Evolutionary conservation across 768 basidiomycete genomes (phyloP), one percentile per base, ranked within the genome.

Genomic region (Lactifluus volemus): DNA sequence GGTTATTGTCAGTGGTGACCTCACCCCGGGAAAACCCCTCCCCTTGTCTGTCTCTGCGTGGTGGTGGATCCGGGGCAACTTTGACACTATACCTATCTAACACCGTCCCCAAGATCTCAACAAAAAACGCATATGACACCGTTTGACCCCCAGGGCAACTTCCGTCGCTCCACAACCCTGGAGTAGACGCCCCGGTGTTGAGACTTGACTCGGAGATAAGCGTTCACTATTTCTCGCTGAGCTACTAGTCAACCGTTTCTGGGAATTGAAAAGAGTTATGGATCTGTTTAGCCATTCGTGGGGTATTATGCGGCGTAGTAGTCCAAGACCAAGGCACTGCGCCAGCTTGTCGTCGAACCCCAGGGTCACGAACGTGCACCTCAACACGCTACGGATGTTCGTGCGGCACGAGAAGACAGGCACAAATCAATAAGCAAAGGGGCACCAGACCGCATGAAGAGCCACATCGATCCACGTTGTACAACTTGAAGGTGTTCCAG

Each of bases 281-380:
- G 74, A 78, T 64, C 66, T 84, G 2, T 62, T 74, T 4, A 82
- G 84, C 0, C 81, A 83, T 59, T 81, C 79, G 8, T 83, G 81
- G 82, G 83, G 82, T 70, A 0, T 64, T 72, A 14, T 75, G 79
- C 59, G 77, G 76, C 61, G 76, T 59, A 5, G 69, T 75, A 42
- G 32, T 19, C 25, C 12, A 70, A 71, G 12, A 75, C 73, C 15
- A 79, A 78, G 30, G 79, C 79, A 0, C 60, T 82, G 42, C 71
- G 74, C 61, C 74, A 70, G 39, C 73, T 81, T 42, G 59, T 81
- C 25, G 25, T 25, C 25, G 25, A 25, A 25, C 25, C 25, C 39
- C 76, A 39, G 67, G 76, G 0, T 76, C 3, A 75, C 79, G 9
- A 73, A 73, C 15, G 50, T 68, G 67, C 3, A 50, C 67, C 10